Percentiles rank a stretch among this genome's conserved stretches.
Conservation (phyloP, 768 basidiomycete species). For the Termitomyces sp. region DNA sequence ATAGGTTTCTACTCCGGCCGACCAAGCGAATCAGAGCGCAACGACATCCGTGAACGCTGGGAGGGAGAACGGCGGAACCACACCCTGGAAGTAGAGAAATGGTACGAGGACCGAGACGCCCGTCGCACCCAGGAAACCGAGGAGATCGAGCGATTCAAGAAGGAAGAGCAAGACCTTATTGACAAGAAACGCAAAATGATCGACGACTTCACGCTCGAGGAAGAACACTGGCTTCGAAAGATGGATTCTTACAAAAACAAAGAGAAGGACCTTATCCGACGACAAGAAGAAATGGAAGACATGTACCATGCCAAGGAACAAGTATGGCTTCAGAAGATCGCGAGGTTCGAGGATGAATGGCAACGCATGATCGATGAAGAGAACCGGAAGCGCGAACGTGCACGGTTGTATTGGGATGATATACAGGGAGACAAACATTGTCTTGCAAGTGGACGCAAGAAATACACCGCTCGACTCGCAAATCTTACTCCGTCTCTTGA, state of each 20-base stretch:
- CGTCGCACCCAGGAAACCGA: not conserved
- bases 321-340: constrained; percentile 1
- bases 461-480: constrained; percentile 15
- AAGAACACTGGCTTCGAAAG: not conserved
- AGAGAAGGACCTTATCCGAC: not conserved
- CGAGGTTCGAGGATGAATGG: constrained; percentile 7
- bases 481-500: constrained; percentile 17
- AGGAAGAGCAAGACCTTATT: not conserved
- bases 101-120: not conserved
- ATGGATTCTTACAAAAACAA: not conserved
- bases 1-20: not conserved
- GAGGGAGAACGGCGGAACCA: not conserved
- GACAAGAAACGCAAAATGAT: not conserved
- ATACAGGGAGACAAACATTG: constrained; percentile 15
- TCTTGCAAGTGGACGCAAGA: constrained; percentile 3
- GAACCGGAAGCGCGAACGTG: constrained; percentile 10
- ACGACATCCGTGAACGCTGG: not conserved
- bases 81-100: not conserved
- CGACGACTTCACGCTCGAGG: not conserved
- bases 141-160: not conserved
- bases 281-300: not conserved
- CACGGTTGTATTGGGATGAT: constrained; percentile 19
- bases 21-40: not conserved
- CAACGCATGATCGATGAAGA: constrained; percentile 10
- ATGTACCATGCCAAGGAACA: not conserved